Evolutionary conservation across 192 early-diverging fungal genomes (phyloP), one percentile per base, ranked within the genome.

Genomic region (Backusella tuberculispora): DNA sequence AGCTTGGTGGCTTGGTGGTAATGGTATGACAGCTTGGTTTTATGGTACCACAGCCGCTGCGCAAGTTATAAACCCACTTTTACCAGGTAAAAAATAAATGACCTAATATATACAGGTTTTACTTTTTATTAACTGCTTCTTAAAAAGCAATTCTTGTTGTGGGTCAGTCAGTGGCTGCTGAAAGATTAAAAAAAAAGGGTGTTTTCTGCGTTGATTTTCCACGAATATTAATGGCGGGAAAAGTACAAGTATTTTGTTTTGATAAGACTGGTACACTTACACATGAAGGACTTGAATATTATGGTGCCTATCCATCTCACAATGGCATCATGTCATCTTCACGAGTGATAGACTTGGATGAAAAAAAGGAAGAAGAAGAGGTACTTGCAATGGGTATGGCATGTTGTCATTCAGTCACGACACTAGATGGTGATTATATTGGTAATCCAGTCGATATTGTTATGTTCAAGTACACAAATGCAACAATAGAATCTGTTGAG

Each of bases 221-320:
- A 26, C 80, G 92, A 19, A 91, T 93, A 75, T 85, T 89, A 15
- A 77, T 92, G 80, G 85, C 88, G 4, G 92, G 89, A 63, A 93
- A 93, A 74, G 88, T 91, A 19, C 88, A 85, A 34, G 83, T 92
- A 7, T 91, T 92, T 70, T 88, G 87, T 76, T 92, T 92, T 64
- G 92, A 92, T 71, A 92, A 93, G 82, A 91, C 91, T 1, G 92
- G 92, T 14, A 93, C 92, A n/a, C 78, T 93, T 53, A 93, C 91
- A 9, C 87, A 87, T 56, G 89, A 92, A 74, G 89, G 89, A 3
- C 83, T 93, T 17, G 86, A 92, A 72, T 92, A 83, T 68, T 81
- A 81, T 47, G 91, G 87, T 41, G 85, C 24, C 21, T 66, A 68
- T 60, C 37, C 74, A 5, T 46, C 69, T 4, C 42, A 34, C 6